Conservation (phyloP, 768 basidiomycete genomes). For the Calocybe indica region DNA sequence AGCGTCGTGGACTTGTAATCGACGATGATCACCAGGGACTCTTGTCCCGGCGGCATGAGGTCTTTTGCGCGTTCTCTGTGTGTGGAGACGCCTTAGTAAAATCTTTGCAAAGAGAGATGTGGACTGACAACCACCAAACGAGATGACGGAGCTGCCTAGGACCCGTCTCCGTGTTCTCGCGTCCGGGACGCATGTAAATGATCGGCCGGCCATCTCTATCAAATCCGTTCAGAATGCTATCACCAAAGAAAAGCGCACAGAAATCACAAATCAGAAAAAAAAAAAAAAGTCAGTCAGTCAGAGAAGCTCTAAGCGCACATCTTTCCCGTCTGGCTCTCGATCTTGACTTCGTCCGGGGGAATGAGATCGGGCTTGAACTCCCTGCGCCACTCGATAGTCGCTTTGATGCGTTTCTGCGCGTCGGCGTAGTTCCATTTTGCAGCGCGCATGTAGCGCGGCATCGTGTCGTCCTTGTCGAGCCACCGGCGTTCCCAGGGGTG, state of each 20-base stretch:
- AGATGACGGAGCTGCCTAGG: slow-evolving; percentile 80
- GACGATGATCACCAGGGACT: slow-evolving; percentile 76
- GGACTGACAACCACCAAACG: slow-evolving; percentile 76
- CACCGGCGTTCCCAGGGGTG: slow-evolving; percentile 74
- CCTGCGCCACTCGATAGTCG: slow-evolving; percentile 78
- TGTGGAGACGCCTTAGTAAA: slow-evolving; percentile 17
- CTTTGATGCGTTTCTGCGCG: slow-evolving; percentile 71
- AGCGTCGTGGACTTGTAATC: slow-evolving; percentile 83
- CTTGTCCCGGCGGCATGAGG: slow-evolving; percentile 80
- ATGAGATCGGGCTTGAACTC: slow-evolving; percentile 85
- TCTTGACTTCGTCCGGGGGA: slow-evolving; percentile 69
- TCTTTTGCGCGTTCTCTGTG: slow-evolving; percentile 83
- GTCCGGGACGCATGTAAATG: slow-evolving; percentile 83
- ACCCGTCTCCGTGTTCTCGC: slow-evolving; percentile 76
- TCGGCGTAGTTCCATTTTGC: slow-evolving; percentile 80
- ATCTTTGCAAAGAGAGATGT: not conserved
- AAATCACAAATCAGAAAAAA: not conserved
- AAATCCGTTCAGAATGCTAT: slow-evolving; percentile 77
- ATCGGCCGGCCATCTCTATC: slow-evolving; percentile 85
- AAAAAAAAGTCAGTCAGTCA: slow-evolving; percentile 1
- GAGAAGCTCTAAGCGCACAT: slow-evolving; percentile 42
- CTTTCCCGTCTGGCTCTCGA: slow-evolving; percentile 83
- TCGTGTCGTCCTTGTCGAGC: slow-evolving; percentile 61
- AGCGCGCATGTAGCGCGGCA: slow-evolving; percentile 77
- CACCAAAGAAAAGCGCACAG: not conserved